Conservation (phyloP, 2,329 filamentous ascomycete species). For the Cercospora sp. region DNA sequence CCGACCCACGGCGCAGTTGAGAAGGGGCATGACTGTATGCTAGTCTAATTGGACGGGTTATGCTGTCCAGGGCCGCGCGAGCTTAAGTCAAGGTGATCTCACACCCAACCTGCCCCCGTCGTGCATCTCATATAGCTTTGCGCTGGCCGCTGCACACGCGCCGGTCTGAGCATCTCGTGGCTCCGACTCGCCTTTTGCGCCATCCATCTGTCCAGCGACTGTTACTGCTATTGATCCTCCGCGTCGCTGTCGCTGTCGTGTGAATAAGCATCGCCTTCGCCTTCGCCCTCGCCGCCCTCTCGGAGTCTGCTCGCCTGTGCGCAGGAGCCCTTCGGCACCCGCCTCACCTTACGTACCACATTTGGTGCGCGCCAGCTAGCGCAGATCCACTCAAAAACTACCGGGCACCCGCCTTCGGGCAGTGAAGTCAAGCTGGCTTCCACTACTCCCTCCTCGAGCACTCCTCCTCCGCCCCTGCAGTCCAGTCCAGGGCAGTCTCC, state of each 20-base stretch:
- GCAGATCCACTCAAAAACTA: conserved; percentile 13
- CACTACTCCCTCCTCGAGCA: conserved; percentile 8
- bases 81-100: conserved; percentile 16
- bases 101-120: conserved; percentile 2
- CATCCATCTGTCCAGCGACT: neutral
- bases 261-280: neutral
- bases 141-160: neutral
- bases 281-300: neutral
- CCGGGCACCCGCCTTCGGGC: conserved; percentile 11
- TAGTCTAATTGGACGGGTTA: conserved; percentile 2
- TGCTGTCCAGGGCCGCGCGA: conserved; percentile 8
- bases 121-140: conserved; percentile 3
- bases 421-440: conserved; percentile 16
- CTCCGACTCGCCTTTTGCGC: neutral
- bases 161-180: neutral
- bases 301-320: neutral
- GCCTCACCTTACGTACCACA: conserved; percentile 2
- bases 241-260: neutral
- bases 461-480: conserved; percentile 23
- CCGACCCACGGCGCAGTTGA: conserved; percentile 7
- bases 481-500: conserved; percentile 23
- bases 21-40: conserved; percentile 9
- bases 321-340: neutral
- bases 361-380: conserved; percentile 1
- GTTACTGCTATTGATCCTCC: neutral